A percentile compares a stretch with the other conserved stretches of the same genome.
Conservation (phyloP, 2,329 filamentous ascomycete species). For the Rutstroemia sydowiana region DNA sequence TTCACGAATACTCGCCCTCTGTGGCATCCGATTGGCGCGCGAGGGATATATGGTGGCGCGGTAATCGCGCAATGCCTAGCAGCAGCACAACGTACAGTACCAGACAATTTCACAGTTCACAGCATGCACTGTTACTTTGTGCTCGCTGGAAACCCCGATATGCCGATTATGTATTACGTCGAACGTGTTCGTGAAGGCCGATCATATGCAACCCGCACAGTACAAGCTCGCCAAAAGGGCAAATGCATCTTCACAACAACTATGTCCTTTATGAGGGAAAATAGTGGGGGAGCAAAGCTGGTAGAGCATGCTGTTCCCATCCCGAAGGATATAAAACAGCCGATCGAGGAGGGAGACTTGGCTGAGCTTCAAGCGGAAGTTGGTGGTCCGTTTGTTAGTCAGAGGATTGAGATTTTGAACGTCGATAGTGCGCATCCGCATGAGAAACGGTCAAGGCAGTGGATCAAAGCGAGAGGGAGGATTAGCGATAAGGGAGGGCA, state of each 20-base stretch:
- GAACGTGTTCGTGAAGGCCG: slow-evolving; percentile 87
- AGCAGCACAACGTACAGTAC: slow-evolving; percentile 83
- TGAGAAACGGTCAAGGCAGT: slow-evolving; percentile 61
- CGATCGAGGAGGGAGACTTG: slow-evolving; percentile 37
- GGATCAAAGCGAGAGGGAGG: slow-evolving; percentile 66
- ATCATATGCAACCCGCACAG: slow-evolving; percentile 84
- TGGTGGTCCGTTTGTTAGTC: slow-evolving; percentile 48
- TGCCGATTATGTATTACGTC: slow-evolving; percentile 90
- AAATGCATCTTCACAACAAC: slow-evolving; percentile 93
- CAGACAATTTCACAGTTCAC: slow-evolving; percentile 73
- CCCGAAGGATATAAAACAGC: slow-evolving; percentile 38
- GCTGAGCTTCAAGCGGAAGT: slow-evolving; percentile 22
- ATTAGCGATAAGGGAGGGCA: slow-evolving; percentile 69
- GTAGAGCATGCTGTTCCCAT: slow-evolving; percentile 60
- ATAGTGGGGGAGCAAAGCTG: slow-evolving; percentile 42
- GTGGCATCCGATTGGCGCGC: slow-evolving; percentile 87
- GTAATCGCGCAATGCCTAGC: slow-evolving; percentile 89
- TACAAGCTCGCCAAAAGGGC: slow-evolving; percentile 87
- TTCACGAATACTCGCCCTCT: slow-evolving; percentile 90
- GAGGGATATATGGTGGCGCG: slow-evolving; percentile 87
- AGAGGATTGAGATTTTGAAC: slow-evolving; percentile 49
- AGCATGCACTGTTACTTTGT: slow-evolving; percentile 99
- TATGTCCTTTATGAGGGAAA: slow-evolving; percentile 73
- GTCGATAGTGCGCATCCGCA: slow-evolving; percentile 45
- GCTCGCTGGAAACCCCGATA: slow-evolving; percentile 74